These are phyloP conservation scores for Lodderomyces theae DNA, from an alignment of 1,139 yeast species.

Conservation along the genomic window DNA sequence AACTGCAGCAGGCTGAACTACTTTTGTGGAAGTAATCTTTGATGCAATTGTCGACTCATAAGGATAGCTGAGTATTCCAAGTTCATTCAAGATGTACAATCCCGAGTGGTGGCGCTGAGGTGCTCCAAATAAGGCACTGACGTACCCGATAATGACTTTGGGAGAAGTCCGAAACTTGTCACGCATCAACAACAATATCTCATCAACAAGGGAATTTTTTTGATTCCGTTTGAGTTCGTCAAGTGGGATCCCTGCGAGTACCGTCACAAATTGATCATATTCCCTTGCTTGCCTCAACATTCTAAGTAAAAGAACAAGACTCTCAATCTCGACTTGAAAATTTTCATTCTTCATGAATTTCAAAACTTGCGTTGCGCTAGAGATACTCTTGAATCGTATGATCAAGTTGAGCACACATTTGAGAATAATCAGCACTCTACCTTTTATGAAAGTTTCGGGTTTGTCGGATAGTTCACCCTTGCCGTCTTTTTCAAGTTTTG, in stretches of 20 bases:
- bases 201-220: slow-evolving; percentile 21
- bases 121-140: slow-evolving; percentile 26
- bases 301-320: slow-evolving; percentile 26
- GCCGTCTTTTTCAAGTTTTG: slow-evolving; percentile 32
- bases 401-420: slow-evolving; percentile 30
- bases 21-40: slow-evolving; percentile 14
- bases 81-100: slow-evolving; percentile 23
- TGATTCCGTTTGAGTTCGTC: slow-evolving; percentile 15
- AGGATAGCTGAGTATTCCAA: slow-evolving; percentile 23
- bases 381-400: slow-evolving; percentile 39
- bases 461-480: not conserved
- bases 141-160: slow-evolving; percentile 38
- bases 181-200: slow-evolving; percentile 33
- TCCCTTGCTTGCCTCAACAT: slow-evolving; percentile 28
- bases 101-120: slow-evolving; percentile 9
- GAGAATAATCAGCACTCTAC: slow-evolving; percentile 25
- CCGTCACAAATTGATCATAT: slow-evolving; percentile 34
- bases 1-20: slow-evolving; percentile 29
- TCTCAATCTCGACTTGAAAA: slow-evolving; percentile 25
- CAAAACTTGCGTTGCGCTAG: slow-evolving; percentile 32
- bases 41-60: slow-evolving; percentile 20
- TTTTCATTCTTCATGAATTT: slow-evolving; percentile 32
- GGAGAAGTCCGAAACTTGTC: slow-evolving; percentile 33
- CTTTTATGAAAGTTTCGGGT: slow-evolving; percentile 10
- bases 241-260: slow-evolving; percentile 33